Percentiles rank a stretch among this genome's conserved stretches.
phyloP scores from a whole-genome alignment of 176 grass and related monocot genomes.

The Oryza nivara region DNA sequence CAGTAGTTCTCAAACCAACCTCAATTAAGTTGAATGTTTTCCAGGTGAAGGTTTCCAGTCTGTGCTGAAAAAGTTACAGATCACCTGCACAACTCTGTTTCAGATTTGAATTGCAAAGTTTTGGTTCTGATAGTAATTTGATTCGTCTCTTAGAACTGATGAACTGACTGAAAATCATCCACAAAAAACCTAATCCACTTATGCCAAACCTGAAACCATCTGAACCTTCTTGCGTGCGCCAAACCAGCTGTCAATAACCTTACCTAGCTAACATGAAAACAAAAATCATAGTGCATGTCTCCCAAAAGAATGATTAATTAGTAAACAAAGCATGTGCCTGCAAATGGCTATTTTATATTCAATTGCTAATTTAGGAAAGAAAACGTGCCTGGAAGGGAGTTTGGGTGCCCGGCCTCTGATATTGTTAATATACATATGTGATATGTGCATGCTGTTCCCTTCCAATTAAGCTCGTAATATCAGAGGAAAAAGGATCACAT shows the following conservation, averaged over 20 bases:
- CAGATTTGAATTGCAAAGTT: not conserved
- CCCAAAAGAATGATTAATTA: not conserved
- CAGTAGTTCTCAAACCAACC: no score
- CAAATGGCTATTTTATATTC: not conserved
- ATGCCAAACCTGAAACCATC: not conserved
- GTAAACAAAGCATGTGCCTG: not conserved
- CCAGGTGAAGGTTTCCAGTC: not conserved
- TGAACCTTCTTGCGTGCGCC: not conserved
- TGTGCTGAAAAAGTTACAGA: not conserved
- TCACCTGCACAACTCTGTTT: not conserved
- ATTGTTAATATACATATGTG: not conserved
- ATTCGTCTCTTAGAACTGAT: not conserved
- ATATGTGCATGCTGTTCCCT: not conserved
- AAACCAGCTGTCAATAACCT: not conserved
- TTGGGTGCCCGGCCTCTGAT: no score
- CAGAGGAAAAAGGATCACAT: not conserved
- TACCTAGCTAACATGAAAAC: not conserved
- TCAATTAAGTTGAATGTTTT: not conserved
- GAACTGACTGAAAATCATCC: no score
- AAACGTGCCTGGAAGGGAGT: not conserved
- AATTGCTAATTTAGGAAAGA: not conserved
- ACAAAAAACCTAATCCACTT: no score
- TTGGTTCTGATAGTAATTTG: not conserved
- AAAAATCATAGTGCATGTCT: not conserved
- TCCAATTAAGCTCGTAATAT: not conserved